These are phyloP conservation scores for Mycena albidolilacea DNA, from an alignment of 768 basidiomycete species.

Conservation along the genomic window DNA sequence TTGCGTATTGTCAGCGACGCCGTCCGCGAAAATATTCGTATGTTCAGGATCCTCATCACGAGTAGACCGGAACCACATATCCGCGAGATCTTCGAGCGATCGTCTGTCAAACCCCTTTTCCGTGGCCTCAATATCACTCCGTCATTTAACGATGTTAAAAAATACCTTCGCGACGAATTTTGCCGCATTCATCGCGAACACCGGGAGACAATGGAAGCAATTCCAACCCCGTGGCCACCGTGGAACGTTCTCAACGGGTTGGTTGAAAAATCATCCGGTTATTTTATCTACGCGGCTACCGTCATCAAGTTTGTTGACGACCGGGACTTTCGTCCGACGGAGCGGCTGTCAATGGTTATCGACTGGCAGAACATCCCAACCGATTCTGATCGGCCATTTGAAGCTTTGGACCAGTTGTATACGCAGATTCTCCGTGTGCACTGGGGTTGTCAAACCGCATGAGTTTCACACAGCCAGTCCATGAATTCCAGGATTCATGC, in stretches of 20 bases:
- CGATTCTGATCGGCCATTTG: neutral
- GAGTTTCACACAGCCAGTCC: too few relatives aligned
- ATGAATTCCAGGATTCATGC: too few relatives aligned
- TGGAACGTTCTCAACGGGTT: neutral
- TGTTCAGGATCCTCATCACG: neutral
- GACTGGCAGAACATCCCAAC: neutral
- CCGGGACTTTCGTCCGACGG: neutral
- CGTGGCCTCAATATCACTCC: too few relatives aligned
- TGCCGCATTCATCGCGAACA: neutral
- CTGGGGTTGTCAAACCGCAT: too few relatives aligned
- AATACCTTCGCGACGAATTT: neutral
- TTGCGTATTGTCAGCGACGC: neutral
- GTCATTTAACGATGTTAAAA: too few relatives aligned
- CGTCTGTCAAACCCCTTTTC: neutral
- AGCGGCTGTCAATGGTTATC: neutral
- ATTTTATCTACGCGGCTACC: too few relatives aligned
- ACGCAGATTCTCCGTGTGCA: neutral
- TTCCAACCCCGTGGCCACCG: slow-evolving; percentile 9
- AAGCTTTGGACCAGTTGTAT: neutral
- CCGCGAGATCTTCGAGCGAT: neutral
- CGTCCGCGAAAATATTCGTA: neutral
- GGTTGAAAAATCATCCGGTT: neutral
- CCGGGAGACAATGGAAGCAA: neutral
- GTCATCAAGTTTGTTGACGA: neutral
- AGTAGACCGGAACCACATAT: slow-evolving; percentile 16